A percentile compares a stretch with the other conserved stretches of the same genome.
Conservation (phyloP, 495 filamentous ascomycete genomes). For the Parathielavia hyrcaniae region DNA sequence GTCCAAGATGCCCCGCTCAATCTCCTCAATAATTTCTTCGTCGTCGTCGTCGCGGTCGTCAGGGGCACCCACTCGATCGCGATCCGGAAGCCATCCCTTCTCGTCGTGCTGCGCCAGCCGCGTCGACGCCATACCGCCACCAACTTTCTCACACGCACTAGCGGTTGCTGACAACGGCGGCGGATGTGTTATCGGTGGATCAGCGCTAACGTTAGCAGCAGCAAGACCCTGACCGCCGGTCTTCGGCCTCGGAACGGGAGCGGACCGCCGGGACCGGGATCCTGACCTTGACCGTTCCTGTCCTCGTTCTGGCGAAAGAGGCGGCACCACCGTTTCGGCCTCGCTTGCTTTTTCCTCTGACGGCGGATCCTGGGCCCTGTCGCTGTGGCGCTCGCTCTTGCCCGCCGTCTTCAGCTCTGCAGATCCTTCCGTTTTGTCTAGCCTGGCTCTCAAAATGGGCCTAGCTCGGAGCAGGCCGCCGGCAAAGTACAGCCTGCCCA, state of each 20-base stretch:
- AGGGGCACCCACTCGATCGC: not conserved
- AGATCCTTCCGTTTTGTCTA: conserved; percentile 14
- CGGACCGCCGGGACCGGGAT: conserved; percentile 19
- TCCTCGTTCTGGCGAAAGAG: not conserved
- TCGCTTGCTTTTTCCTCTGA: conserved; percentile 2
- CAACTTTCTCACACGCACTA: not conserved
- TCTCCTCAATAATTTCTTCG: conserved; percentile 37
- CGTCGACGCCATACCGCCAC: conserved; percentile 8
- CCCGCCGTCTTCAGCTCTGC: conserved; percentile 11
- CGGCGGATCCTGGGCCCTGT: conserved; percentile 1
- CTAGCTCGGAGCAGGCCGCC: conserved; percentile 15
- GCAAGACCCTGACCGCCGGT: conserved; percentile 14
- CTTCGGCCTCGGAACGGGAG: conserved; percentile 17
- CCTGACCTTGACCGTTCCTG: conserved; percentile 11
- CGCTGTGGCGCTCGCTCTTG: conserved; percentile 8
- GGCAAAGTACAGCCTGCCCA: conserved; percentile 50
- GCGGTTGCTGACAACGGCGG: not conserved
- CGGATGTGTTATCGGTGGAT: not conserved
- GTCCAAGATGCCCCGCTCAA: conserved; percentile 57
- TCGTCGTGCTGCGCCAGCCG: not conserved
- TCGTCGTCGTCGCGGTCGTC: conserved; percentile 34
- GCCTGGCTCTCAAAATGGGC: conserved; percentile 3
- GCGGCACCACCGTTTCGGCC: conserved; percentile 2
- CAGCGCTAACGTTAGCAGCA: not conserved
- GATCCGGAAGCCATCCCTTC: not conserved